Conservation (phyloP, 371 early-diverging fungal genomes). For the Syncephalastrum monosporum region DNA sequence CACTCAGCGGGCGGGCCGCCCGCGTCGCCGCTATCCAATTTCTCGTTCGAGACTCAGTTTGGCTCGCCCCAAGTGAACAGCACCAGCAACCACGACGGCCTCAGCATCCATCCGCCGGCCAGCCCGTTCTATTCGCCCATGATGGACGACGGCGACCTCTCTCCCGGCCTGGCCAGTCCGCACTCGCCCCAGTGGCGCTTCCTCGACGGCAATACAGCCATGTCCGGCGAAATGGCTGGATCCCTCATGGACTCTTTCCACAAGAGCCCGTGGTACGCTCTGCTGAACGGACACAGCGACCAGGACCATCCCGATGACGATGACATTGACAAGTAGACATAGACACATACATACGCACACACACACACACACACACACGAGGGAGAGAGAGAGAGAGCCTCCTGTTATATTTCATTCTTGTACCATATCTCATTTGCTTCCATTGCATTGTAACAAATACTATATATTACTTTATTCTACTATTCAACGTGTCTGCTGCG, state of each 20-base stretch:
- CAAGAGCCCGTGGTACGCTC: constrained; percentile 30
- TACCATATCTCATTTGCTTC: no score
- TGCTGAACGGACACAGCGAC: no score
- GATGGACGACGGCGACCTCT: constrained; percentile 19
- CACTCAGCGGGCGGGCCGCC: constrained; percentile 7
- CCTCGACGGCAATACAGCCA: constrained; percentile 29
- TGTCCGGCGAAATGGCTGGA: constrained; percentile 35
- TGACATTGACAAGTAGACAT: no score
- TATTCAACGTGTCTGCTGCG: no score
- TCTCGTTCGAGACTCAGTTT: constrained; percentile 23
- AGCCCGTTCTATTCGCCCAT: constrained; percentile 19
- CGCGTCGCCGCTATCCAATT: constrained; percentile 35
- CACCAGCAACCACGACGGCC: constrained; percentile 12
- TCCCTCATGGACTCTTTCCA: constrained; percentile 32
- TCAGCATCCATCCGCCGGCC: constrained; percentile 20
- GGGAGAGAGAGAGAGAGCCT: no score
- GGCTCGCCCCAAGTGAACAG: constrained; percentile 11
- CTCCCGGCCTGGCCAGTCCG: constrained; percentile 4
- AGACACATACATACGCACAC: no score
- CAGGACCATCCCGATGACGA: no score
- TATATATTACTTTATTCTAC: no score
- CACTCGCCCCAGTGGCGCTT: constrained; percentile 26
- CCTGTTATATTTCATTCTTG: no score
- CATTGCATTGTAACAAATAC: no score
- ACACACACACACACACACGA: no score